Conservation (phyloP, 768 basidiomycete genomes). For the Mycena albidolilacea region DNA sequence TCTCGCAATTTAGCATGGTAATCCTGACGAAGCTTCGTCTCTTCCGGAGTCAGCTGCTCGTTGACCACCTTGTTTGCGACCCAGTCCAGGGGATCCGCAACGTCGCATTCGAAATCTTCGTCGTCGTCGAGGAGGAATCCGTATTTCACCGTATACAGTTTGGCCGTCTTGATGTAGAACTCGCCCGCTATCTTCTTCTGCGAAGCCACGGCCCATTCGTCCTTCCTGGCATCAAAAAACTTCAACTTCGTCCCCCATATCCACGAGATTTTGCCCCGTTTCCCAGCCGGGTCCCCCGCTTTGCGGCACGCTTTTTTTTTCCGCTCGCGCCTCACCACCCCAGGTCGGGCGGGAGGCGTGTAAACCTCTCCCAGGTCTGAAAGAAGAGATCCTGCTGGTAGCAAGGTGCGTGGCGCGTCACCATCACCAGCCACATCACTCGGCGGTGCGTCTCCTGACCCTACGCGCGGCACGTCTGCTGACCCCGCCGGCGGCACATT, state of each 20-base stretch:
- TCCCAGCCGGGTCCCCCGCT: neutral
- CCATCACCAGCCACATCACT: too few relatives aligned
- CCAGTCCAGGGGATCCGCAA: slow-evolving; percentile 13
- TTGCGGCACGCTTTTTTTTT: neutral
- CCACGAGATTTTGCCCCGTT: slow-evolving; percentile 9
- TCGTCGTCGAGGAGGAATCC: neutral
- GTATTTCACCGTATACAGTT: neutral
- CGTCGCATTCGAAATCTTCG: neutral
- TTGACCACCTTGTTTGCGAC: slow-evolving; percentile 2
- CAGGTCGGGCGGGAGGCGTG: too few relatives aligned
- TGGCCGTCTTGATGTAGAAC: slow-evolving; percentile 8
- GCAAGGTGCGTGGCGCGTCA: too few relatives aligned
- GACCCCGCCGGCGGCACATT: too few relatives aligned
- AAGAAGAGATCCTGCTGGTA: too few relatives aligned
- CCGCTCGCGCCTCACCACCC: too few relatives aligned
- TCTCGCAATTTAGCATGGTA: neutral
- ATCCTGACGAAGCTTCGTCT: neutral
- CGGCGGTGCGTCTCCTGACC: too few relatives aligned
- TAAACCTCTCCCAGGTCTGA: too few relatives aligned
- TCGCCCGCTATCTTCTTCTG: neutral
- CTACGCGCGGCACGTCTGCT: too few relatives aligned
- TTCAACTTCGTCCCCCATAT: slow-evolving; percentile 2
- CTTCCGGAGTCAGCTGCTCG: neutral
- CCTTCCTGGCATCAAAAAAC: slow-evolving; percentile 1
- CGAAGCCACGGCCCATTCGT: neutral